A percentile compares a stretch with the other conserved stretches of the same genome.
Evolutionary conservation across 805 yeast species (phyloP).

Genomic region (Grigorovia yakushimaensis): DNA sequence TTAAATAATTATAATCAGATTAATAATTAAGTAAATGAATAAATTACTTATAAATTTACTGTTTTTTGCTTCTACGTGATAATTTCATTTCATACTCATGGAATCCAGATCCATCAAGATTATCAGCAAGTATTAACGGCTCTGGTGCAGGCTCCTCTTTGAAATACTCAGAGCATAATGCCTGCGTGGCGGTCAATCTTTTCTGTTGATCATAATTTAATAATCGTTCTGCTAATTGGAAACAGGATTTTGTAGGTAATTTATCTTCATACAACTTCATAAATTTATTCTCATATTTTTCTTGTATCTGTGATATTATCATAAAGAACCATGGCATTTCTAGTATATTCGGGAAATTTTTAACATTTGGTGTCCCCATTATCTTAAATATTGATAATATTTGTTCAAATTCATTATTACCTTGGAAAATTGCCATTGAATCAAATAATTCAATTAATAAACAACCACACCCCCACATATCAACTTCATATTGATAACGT

Average conservation of each 20-base stretch:
- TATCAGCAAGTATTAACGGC: constrained; percentile 44
- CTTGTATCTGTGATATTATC: constrained; percentile 45
- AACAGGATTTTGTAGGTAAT: constrained; percentile 42
- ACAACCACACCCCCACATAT: constrained; percentile 97
- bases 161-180: constrained; percentile 66
- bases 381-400: constrained; percentile 63
- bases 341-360: constrained; percentile 70
- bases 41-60: neutral
- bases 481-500: constrained; percentile 81
- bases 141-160: constrained; percentile 55
- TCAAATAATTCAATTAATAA: constrained; percentile 72
- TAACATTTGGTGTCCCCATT: constrained; percentile 76
- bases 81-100: constrained; percentile 70
- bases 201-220: constrained; percentile 58
- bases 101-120: constrained; percentile 64
- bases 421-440: constrained; percentile 71
- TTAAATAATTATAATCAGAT: too few species aligned
- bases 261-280: constrained; percentile 32
- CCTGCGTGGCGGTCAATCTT: constrained; percentile 60
- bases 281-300: constrained; percentile 29
- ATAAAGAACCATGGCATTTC: constrained; percentile 89
- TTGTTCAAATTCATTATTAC: constrained; percentile 81
- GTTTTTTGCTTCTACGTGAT: constrained; percentile 31
- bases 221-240: constrained; percentile 55
- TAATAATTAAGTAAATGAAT: too few species aligned